Conservation (phyloP, 306 rosid species). For the Dalbergia oliveri region DNA sequence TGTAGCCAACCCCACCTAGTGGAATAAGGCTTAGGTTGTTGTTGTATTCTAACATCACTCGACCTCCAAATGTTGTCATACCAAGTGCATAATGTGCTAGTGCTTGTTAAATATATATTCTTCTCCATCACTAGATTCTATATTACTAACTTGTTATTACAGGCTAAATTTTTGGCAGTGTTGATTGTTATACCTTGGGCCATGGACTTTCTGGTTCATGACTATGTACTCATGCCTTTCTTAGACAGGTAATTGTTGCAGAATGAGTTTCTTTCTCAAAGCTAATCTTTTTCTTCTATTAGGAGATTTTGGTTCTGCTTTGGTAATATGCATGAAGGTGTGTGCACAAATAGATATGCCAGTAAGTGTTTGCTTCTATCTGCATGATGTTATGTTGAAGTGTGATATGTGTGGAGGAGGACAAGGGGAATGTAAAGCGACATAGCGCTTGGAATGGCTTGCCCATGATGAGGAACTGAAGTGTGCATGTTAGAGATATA, state of each 20-base stretch:
- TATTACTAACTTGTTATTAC: conserved; percentile 49
- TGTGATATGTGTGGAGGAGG: conserved; percentile 18
- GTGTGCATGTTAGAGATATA: conserved; percentile 7
- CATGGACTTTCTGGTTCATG: conserved; percentile 91
- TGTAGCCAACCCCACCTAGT: no score
- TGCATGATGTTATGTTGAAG: conserved; percentile 7
- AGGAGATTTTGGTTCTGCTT: neutral
- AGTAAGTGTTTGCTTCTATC: conserved; percentile 28
- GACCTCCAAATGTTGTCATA: conserved; percentile 1
- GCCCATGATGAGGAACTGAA: neutral
- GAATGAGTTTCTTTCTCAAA: neutral
- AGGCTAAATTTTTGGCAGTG: conserved; percentile 91
- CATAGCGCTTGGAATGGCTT: conserved; percentile 37
- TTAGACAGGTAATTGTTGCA: conserved; percentile 74
- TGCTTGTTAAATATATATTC: conserved; percentile 31
- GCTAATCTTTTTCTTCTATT: neutral
- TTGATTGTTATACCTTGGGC: conserved; percentile 89
- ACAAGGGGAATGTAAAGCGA: conserved; percentile 15
- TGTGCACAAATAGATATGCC: conserved; percentile 19
- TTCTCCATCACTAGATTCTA: conserved; percentile 23
- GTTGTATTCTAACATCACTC: neutral
- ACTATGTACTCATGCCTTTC: conserved; percentile 93
- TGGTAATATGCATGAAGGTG: conserved; percentile 2
- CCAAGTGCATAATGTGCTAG: conserved; percentile 36
- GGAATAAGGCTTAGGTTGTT: no score